These are phyloP conservation scores for Phytophthora ohioensis DNA, from an alignment of 352 stramenopile species.

Conservation along the genomic window DNA sequence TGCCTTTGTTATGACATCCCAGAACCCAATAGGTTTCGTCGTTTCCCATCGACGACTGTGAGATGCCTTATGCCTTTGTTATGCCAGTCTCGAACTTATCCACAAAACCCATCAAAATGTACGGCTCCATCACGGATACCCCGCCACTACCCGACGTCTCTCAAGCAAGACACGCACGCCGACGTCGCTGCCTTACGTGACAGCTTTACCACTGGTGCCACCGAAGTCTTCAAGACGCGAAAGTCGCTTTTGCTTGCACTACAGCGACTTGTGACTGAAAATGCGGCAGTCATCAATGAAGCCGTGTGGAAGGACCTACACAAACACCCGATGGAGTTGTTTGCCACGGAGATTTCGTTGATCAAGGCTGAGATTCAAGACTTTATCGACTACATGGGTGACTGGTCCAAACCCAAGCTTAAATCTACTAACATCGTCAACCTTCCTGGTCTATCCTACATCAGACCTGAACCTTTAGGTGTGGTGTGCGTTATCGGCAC, in stretches of 20 bases:
- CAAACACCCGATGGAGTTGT: slow-evolving; percentile 77
- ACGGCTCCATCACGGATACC: slow-evolving; percentile 1
- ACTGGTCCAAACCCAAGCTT: slow-evolving; percentile 65
- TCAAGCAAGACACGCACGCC: slow-evolving; percentile 56
- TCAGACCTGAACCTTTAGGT: slow-evolving; percentile 76
- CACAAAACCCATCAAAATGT: slow-evolving; percentile 3
- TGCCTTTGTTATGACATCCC: background rate
- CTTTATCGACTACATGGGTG: slow-evolving; percentile 71
- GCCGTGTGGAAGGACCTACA: slow-evolving; percentile 75
- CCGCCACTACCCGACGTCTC: slow-evolving; percentile 51
- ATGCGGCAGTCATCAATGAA: slow-evolving; percentile 50
- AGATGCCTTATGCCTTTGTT: too few species aligned
- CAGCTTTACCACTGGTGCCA: slow-evolving; percentile 58
- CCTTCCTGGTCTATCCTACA: slow-evolving; percentile 66
- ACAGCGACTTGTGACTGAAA: slow-evolving; percentile 60
- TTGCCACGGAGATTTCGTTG: slow-evolving; percentile 56
- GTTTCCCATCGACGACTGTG: too few species aligned
- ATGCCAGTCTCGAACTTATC: slow-evolving; percentile 19
- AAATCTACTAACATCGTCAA: slow-evolving; percentile 62
- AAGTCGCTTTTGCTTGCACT: slow-evolving; percentile 62
- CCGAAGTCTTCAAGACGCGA: slow-evolving; percentile 50
- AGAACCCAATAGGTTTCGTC: too few species aligned
- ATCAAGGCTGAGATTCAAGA: slow-evolving; percentile 77
- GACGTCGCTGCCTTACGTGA: slow-evolving; percentile 59
- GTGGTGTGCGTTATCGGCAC: slow-evolving; percentile 91